phyloP scores from a whole-genome alignment of 257 asterid species.

The Rehmannia glutinosa region DNA sequence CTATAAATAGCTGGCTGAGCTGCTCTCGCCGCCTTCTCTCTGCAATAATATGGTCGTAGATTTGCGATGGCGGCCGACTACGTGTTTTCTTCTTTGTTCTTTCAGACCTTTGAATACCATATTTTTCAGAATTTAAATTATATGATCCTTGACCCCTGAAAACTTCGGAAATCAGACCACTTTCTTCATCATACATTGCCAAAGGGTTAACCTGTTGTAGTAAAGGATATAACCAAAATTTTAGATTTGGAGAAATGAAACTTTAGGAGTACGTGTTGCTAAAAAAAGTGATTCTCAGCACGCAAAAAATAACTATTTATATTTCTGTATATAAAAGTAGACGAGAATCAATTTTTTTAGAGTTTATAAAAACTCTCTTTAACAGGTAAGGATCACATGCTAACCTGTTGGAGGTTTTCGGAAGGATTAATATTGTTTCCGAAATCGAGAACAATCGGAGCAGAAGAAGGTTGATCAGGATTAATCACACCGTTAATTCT shows the following conservation, averaged over 20 bases:
- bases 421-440: background rate
- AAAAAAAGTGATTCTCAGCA: too few relatives aligned
- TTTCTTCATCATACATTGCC: background rate
- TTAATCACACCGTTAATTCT: background rate
- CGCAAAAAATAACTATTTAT: too few relatives aligned
- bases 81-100: slow-evolving; percentile 5
- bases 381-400: background rate
- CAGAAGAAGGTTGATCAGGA: background rate
- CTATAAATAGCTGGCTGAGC: slow-evolving; percentile 23
- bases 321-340: too few relatives aligned
- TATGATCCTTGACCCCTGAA: background rate
- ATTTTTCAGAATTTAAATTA: background rate
- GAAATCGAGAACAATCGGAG: slow-evolving; percentile 2
- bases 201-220: background rate
- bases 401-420: background rate
- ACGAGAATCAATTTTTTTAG: too few relatives aligned
- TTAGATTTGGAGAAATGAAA: background rate
- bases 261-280: too few relatives aligned
- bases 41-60: slow-evolving; percentile 16
- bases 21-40: slow-evolving; percentile 29
- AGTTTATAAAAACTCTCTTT: too few relatives aligned
- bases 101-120: background rate
- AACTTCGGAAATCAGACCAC: background rate
- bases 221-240: background rate
- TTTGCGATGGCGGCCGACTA: slow-evolving; percentile 17